phyloP scores from a whole-genome alignment of 345 rosid species.

The Murraya paniculata region DNA sequence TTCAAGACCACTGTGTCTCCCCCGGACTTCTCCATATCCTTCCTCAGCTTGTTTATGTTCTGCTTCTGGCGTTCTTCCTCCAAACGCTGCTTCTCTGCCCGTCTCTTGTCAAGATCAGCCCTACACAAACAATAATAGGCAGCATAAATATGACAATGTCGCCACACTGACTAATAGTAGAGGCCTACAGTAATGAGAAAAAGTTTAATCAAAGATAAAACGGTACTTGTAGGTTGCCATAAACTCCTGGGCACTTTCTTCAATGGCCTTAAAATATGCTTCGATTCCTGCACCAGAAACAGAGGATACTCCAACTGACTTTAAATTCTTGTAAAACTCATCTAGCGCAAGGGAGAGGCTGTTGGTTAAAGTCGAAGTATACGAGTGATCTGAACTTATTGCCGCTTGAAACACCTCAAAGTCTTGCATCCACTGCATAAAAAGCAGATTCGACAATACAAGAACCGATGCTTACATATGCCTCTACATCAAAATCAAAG shows the following conservation, averaged over 20 bases:
- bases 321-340: slow-evolving; percentile 65
- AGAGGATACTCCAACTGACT: slow-evolving; percentile 80
- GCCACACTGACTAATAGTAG: not conserved
- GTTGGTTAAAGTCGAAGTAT: slow-evolving; percentile 60
- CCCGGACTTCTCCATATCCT: slow-evolving; percentile 65
- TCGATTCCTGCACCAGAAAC: slow-evolving; percentile 80
- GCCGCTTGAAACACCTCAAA: slow-evolving; percentile 77
- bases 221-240: slow-evolving; percentile 72
- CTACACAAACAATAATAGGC: slow-evolving; percentile 25
- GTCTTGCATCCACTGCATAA: slow-evolving; percentile 79
- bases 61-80: slow-evolving; percentile 59
- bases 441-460: not conserved
- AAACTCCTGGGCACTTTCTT: slow-evolving; percentile 66
- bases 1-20: slow-evolving; percentile 70
- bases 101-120: slow-evolving; percentile 78
- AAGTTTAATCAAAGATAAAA: not conserved
- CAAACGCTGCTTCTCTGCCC: slow-evolving; percentile 64
- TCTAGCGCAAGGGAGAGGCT: slow-evolving; percentile 66
- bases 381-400: slow-evolving; percentile 50
- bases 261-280: slow-evolving; percentile 66
- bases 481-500: not conserved
- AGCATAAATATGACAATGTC: not conserved
- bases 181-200: not conserved
- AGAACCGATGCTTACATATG: not conserved
- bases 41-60: slow-evolving; percentile 64